A percentile compares a stretch with the other conserved stretches of the same genome.
These are phyloP conservation scores for Murraya paniculata DNA, from an alignment of 345 rosid genomes.

Conservation along the genomic window DNA sequence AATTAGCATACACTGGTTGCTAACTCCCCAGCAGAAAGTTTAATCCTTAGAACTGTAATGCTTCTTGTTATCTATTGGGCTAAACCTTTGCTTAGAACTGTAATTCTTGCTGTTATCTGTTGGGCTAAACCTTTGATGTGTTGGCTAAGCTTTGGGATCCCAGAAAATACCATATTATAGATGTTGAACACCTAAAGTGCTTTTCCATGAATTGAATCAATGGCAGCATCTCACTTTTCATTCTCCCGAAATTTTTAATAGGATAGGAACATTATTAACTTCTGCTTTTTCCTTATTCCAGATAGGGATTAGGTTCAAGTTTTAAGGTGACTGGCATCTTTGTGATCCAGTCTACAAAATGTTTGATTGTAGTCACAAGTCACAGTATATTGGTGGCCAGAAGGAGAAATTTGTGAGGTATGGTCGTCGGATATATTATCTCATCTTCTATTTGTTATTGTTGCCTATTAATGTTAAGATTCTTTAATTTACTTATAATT, in stretches of 20 bases:
- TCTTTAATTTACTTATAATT: no score
- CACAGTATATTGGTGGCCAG: slow-evolving; percentile 72
- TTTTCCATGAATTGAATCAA: not conserved
- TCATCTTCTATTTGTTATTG: not conserved
- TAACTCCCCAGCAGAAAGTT: no score
- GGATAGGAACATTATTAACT: not conserved
- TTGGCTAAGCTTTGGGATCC: not conserved
- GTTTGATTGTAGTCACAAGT: slow-evolving; percentile 69
- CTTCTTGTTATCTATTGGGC: not conserved
- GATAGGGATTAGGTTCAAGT: not conserved
- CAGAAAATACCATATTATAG: not conserved
- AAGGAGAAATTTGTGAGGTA: slow-evolving; percentile 79
- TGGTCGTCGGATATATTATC: not conserved
- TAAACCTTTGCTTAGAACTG: not conserved
- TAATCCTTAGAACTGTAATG: not conserved
- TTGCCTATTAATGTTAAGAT: no score
- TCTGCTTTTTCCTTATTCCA: not conserved
- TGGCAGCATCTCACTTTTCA: not conserved
- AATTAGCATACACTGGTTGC: not conserved
- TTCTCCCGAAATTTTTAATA: not conserved
- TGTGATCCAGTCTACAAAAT: slow-evolving; percentile 32
- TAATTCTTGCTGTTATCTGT: not conserved
- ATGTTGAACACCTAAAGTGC: not conserved
- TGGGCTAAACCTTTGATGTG: not conserved
- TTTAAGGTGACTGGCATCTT: slow-evolving; percentile 8